Percentiles rank a stretch among this genome's conserved stretches.
Evolutionary conservation across 2,329 filamentous ascomycete species (phyloP).

Genomic region (Colletotrichum cordylinicola): DNA sequence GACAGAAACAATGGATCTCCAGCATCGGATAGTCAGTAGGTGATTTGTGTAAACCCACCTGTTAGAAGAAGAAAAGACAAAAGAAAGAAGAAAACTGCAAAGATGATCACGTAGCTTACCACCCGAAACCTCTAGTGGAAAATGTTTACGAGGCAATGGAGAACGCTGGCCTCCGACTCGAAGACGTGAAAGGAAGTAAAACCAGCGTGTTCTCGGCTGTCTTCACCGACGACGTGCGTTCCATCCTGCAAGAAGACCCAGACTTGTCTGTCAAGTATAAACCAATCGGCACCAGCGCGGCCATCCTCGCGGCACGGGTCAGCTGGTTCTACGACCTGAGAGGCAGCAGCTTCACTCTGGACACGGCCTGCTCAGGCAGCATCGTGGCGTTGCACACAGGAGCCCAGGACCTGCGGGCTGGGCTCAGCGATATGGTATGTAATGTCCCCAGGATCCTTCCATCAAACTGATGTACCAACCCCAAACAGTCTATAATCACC

Average conservation of each 20-base stretch:
- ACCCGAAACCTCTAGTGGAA: conserved; percentile 13
- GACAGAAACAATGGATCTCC: conserved; percentile 34
- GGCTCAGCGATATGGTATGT: conserved; percentile 22
- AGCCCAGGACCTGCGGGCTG: conserved; percentile 26
- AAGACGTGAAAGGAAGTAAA: background rate
- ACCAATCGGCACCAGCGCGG: conserved; percentile 49
- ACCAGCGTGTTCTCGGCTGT: conserved; percentile 6
- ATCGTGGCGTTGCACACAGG: conserved; percentile 52
- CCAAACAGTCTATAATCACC: conserved; percentile 23
- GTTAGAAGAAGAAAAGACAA: background rate
- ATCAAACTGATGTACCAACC: background rate
- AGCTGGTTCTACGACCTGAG: conserved; percentile 44
- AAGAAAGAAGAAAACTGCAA: background rate
- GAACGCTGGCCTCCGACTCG: conserved; percentile 22
- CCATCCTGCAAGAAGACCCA: conserved; percentile 18
- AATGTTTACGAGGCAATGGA: conserved; percentile 25
- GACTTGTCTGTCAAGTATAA: conserved; percentile 28
- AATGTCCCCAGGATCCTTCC: background rate
- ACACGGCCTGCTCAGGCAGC: conserved; percentile 57
- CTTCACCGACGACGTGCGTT: background rate
- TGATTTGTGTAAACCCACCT: background rate
- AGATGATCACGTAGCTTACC: background rate
- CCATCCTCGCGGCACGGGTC: background rate
- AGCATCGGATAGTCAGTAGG: conserved; percentile 22
- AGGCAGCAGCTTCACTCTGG: conserved; percentile 53